phyloP scores from a whole-genome alignment of 148 eudicot species.

The Dianthus caryophyllus region DNA sequence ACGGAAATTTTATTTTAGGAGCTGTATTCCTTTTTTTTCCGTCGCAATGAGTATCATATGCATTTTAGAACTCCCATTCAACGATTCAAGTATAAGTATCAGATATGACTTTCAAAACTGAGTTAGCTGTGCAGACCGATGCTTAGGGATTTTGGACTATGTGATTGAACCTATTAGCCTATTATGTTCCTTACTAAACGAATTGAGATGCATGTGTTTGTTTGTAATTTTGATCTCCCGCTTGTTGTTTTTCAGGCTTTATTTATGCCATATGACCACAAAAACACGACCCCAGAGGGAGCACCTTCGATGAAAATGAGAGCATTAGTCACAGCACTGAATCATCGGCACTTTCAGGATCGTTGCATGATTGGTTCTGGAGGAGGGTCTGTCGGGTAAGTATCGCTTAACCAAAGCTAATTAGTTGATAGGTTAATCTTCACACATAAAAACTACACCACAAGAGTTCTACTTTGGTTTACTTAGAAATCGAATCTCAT shows the following conservation, averaged over 20 bases:
- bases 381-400: slow-evolving; percentile 96
- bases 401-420: slow-evolving; percentile 15
- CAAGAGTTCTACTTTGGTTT: too few relatives aligned
- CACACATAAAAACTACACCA: neutral
- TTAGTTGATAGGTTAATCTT: neutral
- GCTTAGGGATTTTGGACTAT: neutral
- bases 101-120: neutral
- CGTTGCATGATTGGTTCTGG: slow-evolving; percentile 91
- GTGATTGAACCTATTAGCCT: neutral
- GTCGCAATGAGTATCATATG: neutral
- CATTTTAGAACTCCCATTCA: neutral
- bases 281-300: slow-evolving; percentile 83
- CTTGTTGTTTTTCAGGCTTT: slow-evolving; percentile 55
- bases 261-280: slow-evolving; percentile 99
- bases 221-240: neutral
- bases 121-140: neutral
- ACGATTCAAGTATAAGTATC: neutral
- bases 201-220: neutral
- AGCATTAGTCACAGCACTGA: slow-evolving; percentile 63
- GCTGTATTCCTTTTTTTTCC: neutral
- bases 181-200: neutral
- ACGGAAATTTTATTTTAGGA: neutral
- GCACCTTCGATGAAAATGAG: slow-evolving; percentile 50
- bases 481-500: neutral
- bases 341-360: slow-evolving; percentile 70